These are phyloP conservation scores for Mucor lusitanicus DNA, from an alignment of 371 early-diverging fungal genomes.

Conservation along the genomic window DNA sequence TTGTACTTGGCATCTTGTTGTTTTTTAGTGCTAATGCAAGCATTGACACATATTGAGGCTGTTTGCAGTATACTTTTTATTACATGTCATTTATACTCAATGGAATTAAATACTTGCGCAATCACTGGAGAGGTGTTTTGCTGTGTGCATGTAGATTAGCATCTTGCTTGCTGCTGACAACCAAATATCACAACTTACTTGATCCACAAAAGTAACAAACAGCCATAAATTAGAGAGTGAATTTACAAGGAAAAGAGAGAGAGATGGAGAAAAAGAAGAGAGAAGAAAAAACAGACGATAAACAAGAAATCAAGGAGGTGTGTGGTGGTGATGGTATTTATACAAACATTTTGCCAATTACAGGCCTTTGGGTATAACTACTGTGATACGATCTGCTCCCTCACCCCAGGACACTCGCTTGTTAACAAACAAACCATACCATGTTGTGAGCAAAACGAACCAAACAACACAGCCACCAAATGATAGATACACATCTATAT, in stretches of 20 bases:
- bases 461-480: conserved; percentile 44
- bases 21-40: background rate
- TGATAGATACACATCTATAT: conserved; percentile 56
- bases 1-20: background rate
- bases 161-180: background rate
- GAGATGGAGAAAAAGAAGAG: background rate
- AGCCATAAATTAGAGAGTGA: background rate
- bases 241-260: too few relatives aligned
- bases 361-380: conserved; percentile 60
- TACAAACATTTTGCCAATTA: conserved; percentile 15
- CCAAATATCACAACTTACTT: conserved; percentile 9
- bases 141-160: too few relatives aligned
- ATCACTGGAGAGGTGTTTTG: conserved; percentile 21
- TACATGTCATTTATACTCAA: background rate
- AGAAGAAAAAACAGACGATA: background rate
- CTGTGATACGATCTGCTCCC: conserved; percentile 54
- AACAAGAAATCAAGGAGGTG: background rate
- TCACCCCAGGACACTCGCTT: conserved; percentile 53
- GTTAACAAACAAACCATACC: conserved; percentile 63
- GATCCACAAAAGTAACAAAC: conserved; percentile 22
- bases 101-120: conserved; percentile 9
- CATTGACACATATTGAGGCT: conserved; percentile 6
- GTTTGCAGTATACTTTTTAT: background rate
- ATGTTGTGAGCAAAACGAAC: conserved; percentile 52
- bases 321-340: background rate